Evolutionary conservation across 1,284 basidiomycete species (phyloP).

Genomic region (Naganishia liquefaciens): DNA sequence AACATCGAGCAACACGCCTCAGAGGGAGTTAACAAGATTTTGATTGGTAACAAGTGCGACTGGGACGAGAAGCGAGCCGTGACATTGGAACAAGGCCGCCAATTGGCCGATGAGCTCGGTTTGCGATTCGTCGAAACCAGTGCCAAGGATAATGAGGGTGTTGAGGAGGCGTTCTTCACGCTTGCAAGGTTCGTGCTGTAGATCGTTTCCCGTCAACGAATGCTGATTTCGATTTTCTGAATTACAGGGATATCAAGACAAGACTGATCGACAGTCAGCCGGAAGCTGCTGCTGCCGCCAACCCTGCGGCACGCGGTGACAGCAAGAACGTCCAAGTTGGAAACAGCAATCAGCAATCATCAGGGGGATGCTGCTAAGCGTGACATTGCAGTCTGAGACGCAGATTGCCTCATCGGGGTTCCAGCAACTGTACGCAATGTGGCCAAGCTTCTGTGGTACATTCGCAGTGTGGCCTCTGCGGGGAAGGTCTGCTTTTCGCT

Average conservation of each 20-base stretch:
- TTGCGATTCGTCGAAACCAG: constrained; percentile 97
- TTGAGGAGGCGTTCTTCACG: constrained; percentile 98
- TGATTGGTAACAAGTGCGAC: constrained; percentile 98
- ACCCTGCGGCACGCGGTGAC: neutral
- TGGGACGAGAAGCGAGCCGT: constrained; percentile 97
- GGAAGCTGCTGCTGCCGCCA: constrained; percentile 49
- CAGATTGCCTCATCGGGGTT: no score
- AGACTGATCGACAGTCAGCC: constrained; percentile 93
- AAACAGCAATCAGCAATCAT: constrained; percentile 17
- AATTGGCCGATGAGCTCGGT: constrained; percentile 79
- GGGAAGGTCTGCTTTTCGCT: no score
- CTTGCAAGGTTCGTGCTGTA: constrained; percentile 75
- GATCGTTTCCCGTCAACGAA: constrained; percentile 33
- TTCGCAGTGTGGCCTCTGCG: no score
- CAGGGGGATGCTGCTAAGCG: constrained; percentile 31
- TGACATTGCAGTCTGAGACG: neutral
- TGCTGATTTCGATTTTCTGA: neutral
- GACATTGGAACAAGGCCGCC: constrained; percentile 65
- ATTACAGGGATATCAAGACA: constrained; percentile 85
- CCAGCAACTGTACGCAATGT: no score
- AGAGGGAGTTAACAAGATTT: constrained; percentile 97
- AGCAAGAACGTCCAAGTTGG: constrained; percentile 24
- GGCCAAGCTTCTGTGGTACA: no score
- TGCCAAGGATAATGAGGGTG: constrained; percentile 95
- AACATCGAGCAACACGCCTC: constrained; percentile 99